Percentiles rank a stretch among this genome's conserved stretches.
phyloP scores from a whole-genome alignment of 495 filamentous ascomycete species.

The Penicillium odoratum region DNA sequence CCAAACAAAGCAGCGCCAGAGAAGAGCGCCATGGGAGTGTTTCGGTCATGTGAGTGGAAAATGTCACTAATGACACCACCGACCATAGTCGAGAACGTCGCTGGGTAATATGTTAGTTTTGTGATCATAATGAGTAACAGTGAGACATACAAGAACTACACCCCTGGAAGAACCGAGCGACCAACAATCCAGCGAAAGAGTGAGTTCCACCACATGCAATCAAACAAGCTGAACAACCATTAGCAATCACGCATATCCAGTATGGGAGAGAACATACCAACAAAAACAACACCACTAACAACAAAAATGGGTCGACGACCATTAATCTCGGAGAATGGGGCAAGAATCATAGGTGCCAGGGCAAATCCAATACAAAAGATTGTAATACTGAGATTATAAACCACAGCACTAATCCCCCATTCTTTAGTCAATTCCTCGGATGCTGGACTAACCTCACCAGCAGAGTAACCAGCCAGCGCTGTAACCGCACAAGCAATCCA shows the following conservation, averaged over 20 bases:
- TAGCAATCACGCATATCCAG: constrained; percentile 1
- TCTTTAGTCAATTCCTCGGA: constrained; percentile 60
- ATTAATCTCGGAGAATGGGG: constrained; percentile 87
- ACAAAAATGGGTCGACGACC: constrained; percentile 82
- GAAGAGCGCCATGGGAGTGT: constrained; percentile 89
- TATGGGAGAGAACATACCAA: constrained; percentile 31
- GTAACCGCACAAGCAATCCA: constrained; percentile 74
- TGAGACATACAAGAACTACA: constrained; percentile 57
- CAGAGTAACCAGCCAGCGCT: constrained; percentile 74
- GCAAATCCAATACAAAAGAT: constrained; percentile 82
- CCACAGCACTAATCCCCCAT: constrained; percentile 62
- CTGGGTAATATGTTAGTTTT: constrained; percentile 9
- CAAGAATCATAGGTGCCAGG: constrained; percentile 84
- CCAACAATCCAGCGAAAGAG: constrained; percentile 69
- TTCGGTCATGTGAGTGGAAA: constrained; percentile 75
- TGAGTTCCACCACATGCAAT: constrained; percentile 75
- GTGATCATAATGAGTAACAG: neutral
- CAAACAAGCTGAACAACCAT: constrained; percentile 53
- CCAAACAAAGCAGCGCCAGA: constrained; percentile 73
- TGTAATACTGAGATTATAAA: constrained; percentile 76
- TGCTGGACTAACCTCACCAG: constrained; percentile 76
- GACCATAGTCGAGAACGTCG: constrained; percentile 89
- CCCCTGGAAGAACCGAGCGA: constrained; percentile 76
- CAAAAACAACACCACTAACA: constrained; percentile 67
- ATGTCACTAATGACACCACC: constrained; percentile 90